These are phyloP conservation scores for Rhipidocladum racemiflorum DNA, from an alignment of 176 grass and related monocot genomes.

Conservation along the genomic window DNA sequence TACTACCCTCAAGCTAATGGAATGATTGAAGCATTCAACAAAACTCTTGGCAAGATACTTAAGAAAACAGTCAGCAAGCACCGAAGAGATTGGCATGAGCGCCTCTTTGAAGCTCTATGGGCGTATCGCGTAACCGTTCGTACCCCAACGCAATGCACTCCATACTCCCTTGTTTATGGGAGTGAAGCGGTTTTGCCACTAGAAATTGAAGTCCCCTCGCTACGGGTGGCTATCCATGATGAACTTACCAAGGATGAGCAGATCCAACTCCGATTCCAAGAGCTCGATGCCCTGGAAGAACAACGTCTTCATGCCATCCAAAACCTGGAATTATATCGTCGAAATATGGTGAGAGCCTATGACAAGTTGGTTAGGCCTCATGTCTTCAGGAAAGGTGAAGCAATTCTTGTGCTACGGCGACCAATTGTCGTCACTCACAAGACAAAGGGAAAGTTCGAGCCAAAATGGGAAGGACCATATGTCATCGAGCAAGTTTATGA, in stretches of 20 bases:
- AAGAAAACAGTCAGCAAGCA: neutral
- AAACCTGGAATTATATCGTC: neutral
- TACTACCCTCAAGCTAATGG: neutral
- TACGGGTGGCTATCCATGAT: neutral
- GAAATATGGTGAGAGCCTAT: neutral
- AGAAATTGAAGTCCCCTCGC: neutral
- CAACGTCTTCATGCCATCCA: neutral
- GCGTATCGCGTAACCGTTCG: neutral
- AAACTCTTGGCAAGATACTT: neutral
- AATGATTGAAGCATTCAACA: too few species aligned
- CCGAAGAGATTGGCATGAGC: neutral
- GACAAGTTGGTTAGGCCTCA: neutral
- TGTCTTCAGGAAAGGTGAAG: neutral
- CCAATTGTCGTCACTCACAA: neutral
- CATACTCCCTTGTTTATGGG: neutral
- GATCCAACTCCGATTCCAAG: neutral
- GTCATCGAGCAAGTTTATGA: neutral
- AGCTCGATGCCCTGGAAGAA: neutral
- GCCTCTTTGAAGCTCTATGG: neutral
- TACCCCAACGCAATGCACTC: neutral
- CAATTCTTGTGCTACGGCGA: accelerated
- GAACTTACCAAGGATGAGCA: neutral
- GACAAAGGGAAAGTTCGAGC: neutral
- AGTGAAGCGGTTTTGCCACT: neutral
- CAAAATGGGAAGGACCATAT: neutral